These are phyloP conservation scores for Sorghum bicolor DNA, from an alignment of 176 grass and related monocot genomes.

Conservation along the genomic window Sorghum_bicolor_NCBIv3 NC_012872.2:59806001-59806500, in stretches of 20 bases:
- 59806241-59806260: neutral
- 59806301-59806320: neutral
- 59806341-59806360: neutral
- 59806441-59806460: neutral
- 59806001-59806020: too few relatives aligned
- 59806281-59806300: neutral
- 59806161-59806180: neutral
- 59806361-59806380: neutral
- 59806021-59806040: too few relatives aligned
- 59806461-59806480: neutral
- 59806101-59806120: too few relatives aligned
- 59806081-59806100: too few relatives aligned
- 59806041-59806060: too few relatives aligned
- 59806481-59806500: neutral
- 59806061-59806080: too few relatives aligned
- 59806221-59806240: neutral
- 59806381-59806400: neutral
- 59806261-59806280: neutral
- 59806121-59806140: too few relatives aligned
- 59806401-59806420: neutral
- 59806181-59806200: neutral
- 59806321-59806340: neutral
- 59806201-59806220: neutral
- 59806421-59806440: neutral
- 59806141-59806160: too few relatives aligned